Conservation (phyloP, 116 monocot genomes). For the Dioscorea cayenensis region DNA sequence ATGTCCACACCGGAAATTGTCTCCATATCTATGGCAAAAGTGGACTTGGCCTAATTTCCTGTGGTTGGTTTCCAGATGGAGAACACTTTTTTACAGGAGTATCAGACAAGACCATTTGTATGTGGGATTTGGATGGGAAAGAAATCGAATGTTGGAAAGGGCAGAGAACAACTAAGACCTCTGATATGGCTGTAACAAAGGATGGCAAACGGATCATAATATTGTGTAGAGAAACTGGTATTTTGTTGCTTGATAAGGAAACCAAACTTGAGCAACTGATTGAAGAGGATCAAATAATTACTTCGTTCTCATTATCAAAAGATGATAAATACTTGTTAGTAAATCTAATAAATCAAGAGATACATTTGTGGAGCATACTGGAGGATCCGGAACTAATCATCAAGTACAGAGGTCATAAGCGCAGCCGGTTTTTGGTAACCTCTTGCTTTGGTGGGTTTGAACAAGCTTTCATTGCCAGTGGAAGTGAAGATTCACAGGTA, state of each 20-base stretch:
- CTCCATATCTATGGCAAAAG: slow-evolving; percentile 46
- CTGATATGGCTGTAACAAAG: slow-evolving; percentile 56
- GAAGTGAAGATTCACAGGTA: slow-evolving; percentile 98
- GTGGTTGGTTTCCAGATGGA: slow-evolving; percentile 78
- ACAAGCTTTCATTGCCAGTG: slow-evolving; percentile 81
- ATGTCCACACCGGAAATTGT: slow-evolving; percentile 59
- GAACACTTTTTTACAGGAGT: slow-evolving; percentile 43
- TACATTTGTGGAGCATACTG: slow-evolving; percentile 75
- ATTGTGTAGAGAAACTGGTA: slow-evolving; percentile 42
- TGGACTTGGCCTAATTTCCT: slow-evolving; percentile 55
- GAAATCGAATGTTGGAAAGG: slow-evolving; percentile 63
- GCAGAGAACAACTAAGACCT: slow-evolving; percentile 37
- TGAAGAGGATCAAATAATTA: slow-evolving; percentile 60
- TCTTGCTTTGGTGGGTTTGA: slow-evolving; percentile 87
- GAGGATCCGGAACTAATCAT: slow-evolving; percentile 33
- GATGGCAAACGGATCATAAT: slow-evolving; percentile 58
- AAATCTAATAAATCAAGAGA: slow-evolving; percentile 71
- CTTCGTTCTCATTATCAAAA: slow-evolving; percentile 65
- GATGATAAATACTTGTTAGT: slow-evolving; percentile 75
- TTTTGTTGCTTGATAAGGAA: slow-evolving; percentile 60
- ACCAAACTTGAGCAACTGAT: slow-evolving; percentile 46
- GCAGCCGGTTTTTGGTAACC: slow-evolving; percentile 61
- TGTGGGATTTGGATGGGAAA: slow-evolving; percentile 60
- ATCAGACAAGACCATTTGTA: slow-evolving; percentile 54
- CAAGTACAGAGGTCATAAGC: slow-evolving; percentile 69